These are phyloP conservation scores for Fusarium miscanthi DNA, from an alignment of 2,329 filamentous ascomycete genomes.

Conservation along the genomic window DNA sequence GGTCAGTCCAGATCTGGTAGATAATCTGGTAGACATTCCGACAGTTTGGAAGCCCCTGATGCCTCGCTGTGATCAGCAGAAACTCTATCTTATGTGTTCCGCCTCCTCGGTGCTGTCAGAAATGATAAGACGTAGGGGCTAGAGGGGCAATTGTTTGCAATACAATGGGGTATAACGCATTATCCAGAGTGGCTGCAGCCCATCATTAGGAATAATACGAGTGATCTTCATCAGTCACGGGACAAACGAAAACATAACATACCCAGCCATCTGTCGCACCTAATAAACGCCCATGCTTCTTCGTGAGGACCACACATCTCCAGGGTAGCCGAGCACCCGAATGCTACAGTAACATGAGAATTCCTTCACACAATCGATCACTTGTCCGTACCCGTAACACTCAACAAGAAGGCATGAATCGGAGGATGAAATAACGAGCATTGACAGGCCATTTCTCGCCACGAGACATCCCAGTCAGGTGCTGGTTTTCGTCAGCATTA, in stretches of 20 bases:
- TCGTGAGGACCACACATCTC: background rate
- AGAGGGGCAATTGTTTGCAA: conserved; percentile 1
- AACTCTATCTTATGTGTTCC: conserved; percentile 6
- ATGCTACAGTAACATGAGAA: background rate
- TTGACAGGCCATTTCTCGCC: background rate
- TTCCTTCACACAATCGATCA: conserved; percentile 7
- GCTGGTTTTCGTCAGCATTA: background rate
- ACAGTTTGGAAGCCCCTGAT: conserved; percentile 12
- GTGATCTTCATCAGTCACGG: background rate
- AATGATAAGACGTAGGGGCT: background rate
- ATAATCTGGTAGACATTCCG: conserved; percentile 19
- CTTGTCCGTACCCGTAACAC: conserved; percentile 7
- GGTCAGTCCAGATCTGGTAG: background rate
- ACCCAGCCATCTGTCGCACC: background rate
- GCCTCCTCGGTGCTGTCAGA: conserved; percentile 1
- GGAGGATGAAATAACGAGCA: background rate
- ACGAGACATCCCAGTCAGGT: conserved; percentile 10
- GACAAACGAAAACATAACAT: background rate
- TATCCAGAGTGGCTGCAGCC: background rate
- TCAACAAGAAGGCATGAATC: background rate
- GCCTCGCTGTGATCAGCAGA: background rate
- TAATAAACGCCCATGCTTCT: background rate
- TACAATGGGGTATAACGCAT: background rate
- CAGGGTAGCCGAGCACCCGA: conserved; percentile 1
- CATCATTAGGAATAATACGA: background rate